A percentile compares a stretch with the other conserved stretches of the same genome.
Evolutionary conservation across 2,329 filamentous ascomycete species (phyloP).

Genomic region (Tolypocladium cylindrosporum): DNA sequence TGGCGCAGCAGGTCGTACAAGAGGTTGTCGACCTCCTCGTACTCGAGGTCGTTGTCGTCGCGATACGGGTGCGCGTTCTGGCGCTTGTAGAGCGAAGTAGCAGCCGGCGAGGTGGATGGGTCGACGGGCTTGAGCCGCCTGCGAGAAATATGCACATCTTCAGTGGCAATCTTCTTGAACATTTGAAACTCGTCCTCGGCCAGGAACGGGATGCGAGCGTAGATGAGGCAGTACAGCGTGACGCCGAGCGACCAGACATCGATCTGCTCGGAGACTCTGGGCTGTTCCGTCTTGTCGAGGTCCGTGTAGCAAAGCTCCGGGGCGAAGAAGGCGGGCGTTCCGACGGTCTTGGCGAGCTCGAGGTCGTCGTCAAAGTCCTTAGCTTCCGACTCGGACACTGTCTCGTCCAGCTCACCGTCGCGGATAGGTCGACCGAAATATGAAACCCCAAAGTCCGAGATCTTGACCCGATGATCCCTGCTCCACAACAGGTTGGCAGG

Average conservation of each 20-base stretch:
- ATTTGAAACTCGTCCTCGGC: slow-evolving; percentile 87
- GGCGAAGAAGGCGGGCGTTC: slow-evolving; percentile 94
- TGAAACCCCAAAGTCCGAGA: slow-evolving; percentile 96
- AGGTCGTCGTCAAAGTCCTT: slow-evolving; percentile 85
- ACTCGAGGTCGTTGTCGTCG: slow-evolving; percentile 66
- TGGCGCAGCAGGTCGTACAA: slow-evolving; percentile 68
- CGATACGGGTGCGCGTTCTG: slow-evolving; percentile 59
- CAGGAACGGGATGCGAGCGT: slow-evolving; percentile 85
- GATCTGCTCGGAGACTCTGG: slow-evolving; percentile 81
- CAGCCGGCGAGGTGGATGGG: slow-evolving; percentile 44
- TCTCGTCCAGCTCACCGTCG: slow-evolving; percentile 70
- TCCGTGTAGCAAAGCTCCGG: slow-evolving; percentile 93
- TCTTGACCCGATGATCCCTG: slow-evolving; percentile 79
- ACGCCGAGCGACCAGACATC: slow-evolving; percentile 97
- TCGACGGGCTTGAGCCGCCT: slow-evolving; percentile 70
- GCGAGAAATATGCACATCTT: slow-evolving; percentile 81
- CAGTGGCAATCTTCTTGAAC: slow-evolving; percentile 83
- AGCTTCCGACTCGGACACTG: slow-evolving; percentile 68
- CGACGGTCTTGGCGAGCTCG: slow-evolving; percentile 95
- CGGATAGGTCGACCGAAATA: slow-evolving; percentile 86
- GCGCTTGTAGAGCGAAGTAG: slow-evolving; percentile 44
- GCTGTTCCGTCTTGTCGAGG: slow-evolving; percentile 55
- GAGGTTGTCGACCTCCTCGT: slow-evolving; percentile 76
- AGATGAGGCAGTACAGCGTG: slow-evolving; percentile 91
- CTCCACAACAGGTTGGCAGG: slow-evolving; percentile 88